Base-by-base conservation (phyloP, 768 basidiomycete genomes). In the Trametes cubensis region DNA sequence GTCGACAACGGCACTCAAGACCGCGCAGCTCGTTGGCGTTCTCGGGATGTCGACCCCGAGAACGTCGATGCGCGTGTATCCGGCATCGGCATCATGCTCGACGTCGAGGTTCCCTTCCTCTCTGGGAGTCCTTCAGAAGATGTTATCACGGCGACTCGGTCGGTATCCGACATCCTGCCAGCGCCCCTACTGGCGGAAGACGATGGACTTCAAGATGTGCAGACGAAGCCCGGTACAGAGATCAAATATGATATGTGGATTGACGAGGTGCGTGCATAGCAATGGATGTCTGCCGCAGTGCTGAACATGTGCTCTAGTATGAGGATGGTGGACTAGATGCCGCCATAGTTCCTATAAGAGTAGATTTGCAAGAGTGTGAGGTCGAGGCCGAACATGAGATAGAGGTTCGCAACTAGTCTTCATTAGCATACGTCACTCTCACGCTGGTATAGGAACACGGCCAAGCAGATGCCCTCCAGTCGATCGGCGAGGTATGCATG, bases 31-130 rank as follows among this genome's bases (percentile, higher is more conserved):
- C 28, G 20, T 26, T 30, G 47, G 20, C 6, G 7, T 30, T 45
- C 30, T n/a, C 55, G 23, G 55, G 45, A 28, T 56, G 55, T 56
- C 55, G 45, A 47, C 30, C 28, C 55, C 30, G 30, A 47, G 45
- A 30, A 14, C 20, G 45, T 23, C 17, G 28, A 47, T 21, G 55
- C 45, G 30, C 30, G 55, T 39, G 21, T 53, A 18, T 13, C 51
- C 3, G 55, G 30, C 26, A 2, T 34, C 3, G 55, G 30, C 26
- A 2, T 34, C 28, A 28, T 26, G 38, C n/a, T 23, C 42, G 55
- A 56, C 30, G 30, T 34, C 28, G 28, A 15, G 34, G 45, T 47
- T 30, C 21, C 45, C 17, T 4, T 8, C 21, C 23, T 47, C 45
- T 18, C 41, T 6, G 18, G 18, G 30, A 56, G 55, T 23, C 55